Conservation (phyloP, 2,329 filamentous ascomycete genomes). For the Helotiales sp. region DNA sequence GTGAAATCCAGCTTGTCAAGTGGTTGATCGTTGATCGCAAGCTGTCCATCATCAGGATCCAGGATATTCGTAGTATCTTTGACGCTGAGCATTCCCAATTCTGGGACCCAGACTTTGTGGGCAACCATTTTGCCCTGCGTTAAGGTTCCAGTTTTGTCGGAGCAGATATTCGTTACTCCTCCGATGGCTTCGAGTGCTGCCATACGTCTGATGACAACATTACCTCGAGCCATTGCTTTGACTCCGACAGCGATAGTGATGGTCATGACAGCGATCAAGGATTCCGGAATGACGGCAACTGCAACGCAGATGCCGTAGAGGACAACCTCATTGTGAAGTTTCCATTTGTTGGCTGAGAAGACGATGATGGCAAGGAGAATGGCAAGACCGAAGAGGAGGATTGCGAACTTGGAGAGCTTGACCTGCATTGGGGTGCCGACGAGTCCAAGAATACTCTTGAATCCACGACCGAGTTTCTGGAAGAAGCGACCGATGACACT, state of each 20-base stretch:
- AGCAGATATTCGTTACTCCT: conserved; percentile 51
- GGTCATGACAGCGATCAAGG: conserved; percentile 71
- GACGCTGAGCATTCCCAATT: conserved; percentile 57
- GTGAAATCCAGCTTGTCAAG: conserved; percentile 43
- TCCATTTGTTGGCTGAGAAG: conserved; percentile 62
- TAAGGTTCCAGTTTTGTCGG: conserved; percentile 69
- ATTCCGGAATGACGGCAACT: conserved; percentile 70
- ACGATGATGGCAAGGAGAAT: conserved; percentile 65
- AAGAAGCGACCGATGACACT: conserved; percentile 54
- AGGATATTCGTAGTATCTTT: conserved; percentile 62
- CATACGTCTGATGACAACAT: conserved; percentile 70
- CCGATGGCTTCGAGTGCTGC: conserved; percentile 70
- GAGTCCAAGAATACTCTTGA: conserved; percentile 62
- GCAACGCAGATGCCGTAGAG: conserved; percentile 66
- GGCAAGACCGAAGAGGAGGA: conserved; percentile 77
- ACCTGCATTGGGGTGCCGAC: conserved; percentile 84
- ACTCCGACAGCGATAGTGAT: conserved; percentile 73
- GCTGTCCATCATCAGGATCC: conserved; percentile 62
- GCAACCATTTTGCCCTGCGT: conserved; percentile 57
- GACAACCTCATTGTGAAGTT: conserved; percentile 60
- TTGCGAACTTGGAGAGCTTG: conserved; percentile 83
- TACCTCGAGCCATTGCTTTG: conserved; percentile 66
- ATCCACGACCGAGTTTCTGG: conserved; percentile 50
- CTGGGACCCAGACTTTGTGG: conserved; percentile 64
- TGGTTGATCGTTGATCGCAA: conserved; percentile 51